Conservation (phyloP, 306 rosid genomes). For the Dryas alaskensis region DNA sequence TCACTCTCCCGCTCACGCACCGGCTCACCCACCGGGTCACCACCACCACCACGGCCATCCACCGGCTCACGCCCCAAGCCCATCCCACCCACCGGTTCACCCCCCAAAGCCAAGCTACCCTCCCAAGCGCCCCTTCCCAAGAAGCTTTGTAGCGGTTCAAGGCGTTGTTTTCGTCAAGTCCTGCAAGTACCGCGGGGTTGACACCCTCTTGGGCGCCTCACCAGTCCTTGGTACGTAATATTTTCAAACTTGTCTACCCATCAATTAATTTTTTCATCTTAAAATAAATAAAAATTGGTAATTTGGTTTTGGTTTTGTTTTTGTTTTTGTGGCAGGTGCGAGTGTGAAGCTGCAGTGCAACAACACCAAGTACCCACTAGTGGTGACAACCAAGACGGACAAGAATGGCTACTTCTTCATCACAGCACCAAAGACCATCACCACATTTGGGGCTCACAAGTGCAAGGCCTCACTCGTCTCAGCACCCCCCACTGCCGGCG, state of each 20-base stretch:
- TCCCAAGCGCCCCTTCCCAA: slow-evolving; percentile 32
- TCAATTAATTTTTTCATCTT: too few species aligned
- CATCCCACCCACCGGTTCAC: slow-evolving; percentile 22
- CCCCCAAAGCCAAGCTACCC: slow-evolving; percentile 3
- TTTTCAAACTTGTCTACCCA: too few species aligned
- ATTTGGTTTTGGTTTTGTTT: too few species aligned
- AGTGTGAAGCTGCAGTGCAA: slow-evolving; percentile 63
- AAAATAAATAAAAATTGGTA: too few species aligned
- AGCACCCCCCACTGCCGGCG: slow-evolving; percentile 42
- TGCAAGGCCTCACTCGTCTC: slow-evolving; percentile 53
- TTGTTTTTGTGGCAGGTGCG: slow-evolving; percentile 44
- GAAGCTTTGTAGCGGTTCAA: slow-evolving; percentile 68
- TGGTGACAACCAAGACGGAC: slow-evolving; percentile 40
- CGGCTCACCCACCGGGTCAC: not conserved
- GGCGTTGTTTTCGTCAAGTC: slow-evolving; percentile 83
- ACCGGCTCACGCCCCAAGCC: not conserved
- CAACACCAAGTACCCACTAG: slow-evolving; percentile 50
- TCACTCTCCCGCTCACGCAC: slow-evolving; percentile 23
- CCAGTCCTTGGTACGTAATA: slow-evolving; percentile 44
- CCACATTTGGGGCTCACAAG: slow-evolving; percentile 65
- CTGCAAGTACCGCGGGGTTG: slow-evolving; percentile 62
- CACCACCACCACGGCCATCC: slow-evolving; percentile 11
- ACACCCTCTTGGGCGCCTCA: slow-evolving; percentile 61
- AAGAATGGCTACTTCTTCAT: slow-evolving; percentile 78
- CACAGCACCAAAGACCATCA: slow-evolving; percentile 55